Conservation (phyloP, 805 yeast species). For the Brettanomyces bruxellensis region DNA sequence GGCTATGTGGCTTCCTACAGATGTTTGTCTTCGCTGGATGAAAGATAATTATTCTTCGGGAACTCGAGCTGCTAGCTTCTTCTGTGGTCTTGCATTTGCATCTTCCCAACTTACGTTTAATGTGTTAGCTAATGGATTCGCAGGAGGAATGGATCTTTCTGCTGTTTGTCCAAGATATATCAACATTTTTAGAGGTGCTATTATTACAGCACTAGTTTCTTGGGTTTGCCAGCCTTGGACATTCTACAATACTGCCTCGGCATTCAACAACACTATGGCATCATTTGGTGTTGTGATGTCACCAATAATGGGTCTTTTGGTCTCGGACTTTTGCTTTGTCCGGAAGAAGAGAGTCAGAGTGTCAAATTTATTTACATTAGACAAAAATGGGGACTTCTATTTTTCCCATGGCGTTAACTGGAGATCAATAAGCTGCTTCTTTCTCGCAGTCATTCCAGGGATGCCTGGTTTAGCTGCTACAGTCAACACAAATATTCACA, state of each 20-base stretch:
- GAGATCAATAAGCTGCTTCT: constrained; percentile 13
- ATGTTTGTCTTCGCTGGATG: constrained; percentile 22
- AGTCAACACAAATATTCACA: constrained; percentile 8
- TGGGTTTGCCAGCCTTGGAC: constrained; percentile 34
- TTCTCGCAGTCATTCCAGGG: constrained; percentile 11
- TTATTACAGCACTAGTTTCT: constrained; percentile 25
- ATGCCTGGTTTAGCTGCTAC: constrained; percentile 19
- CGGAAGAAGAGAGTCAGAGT: constrained; percentile 31
- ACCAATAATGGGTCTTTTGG: constrained; percentile 63
- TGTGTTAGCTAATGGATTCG: constrained; percentile 30
- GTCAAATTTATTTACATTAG: constrained; percentile 30
- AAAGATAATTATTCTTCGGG: constrained; percentile 28
- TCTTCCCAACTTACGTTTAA: constrained; percentile 31
- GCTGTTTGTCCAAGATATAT: constrained; percentile 37
- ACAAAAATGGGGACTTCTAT: constrained; percentile 26
- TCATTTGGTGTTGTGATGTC: constrained; percentile 46
- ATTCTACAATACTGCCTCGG: constrained; percentile 26
- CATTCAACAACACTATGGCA: constrained; percentile 28
- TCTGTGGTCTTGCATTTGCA: constrained; percentile 33
- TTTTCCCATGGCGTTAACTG: constrained; percentile 9
- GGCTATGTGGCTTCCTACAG: constrained; percentile 30
- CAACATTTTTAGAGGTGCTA: constrained; percentile 38
- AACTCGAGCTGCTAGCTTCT: constrained; percentile 42
- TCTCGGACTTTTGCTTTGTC: constrained; percentile 31
- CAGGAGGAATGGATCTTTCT: constrained; percentile 44